Evolutionary conservation across 768 basidiomycete genomes (phyloP).

Genomic region (Rhodotorula toruloides): DNA sequence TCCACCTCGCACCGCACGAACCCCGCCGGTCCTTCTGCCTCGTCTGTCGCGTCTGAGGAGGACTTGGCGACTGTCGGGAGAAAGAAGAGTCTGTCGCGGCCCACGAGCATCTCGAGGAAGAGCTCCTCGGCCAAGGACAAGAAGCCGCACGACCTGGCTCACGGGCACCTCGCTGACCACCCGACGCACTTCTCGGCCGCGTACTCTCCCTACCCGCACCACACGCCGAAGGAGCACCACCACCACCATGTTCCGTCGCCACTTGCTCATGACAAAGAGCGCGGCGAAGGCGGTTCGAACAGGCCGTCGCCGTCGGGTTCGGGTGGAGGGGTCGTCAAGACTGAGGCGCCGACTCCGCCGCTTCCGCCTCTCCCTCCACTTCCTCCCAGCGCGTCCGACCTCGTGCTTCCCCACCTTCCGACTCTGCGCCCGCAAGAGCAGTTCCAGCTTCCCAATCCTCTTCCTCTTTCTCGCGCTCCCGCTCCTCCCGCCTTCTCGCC

Average conservation of each 20-base stretch:
- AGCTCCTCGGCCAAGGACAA: conserved; percentile 4
- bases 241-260: not conserved
- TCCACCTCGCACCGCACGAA: not conserved
- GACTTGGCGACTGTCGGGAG: conserved; percentile 25
- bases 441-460: not conserved
- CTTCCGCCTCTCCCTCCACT: not conserved
- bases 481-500: not conserved
- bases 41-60: not conserved
- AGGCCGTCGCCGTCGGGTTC: too few species aligned
- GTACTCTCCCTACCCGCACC: conserved; percentile 29
- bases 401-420: not conserved
- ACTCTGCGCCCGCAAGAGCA: not conserved
- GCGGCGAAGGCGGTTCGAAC: too few species aligned
- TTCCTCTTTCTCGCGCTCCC: not conserved
- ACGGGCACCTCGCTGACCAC: conserved; percentile 26
- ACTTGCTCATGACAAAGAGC: too few species aligned
- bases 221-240: not conserved
- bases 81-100: conserved; percentile 27
- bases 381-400: not conserved
- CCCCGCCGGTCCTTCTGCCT: not conserved
- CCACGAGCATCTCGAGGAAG: conserved; percentile 9
- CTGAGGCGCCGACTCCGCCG: not conserved
- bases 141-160: conserved; percentile 33
- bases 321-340: not conserved
- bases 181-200: conserved; percentile 14